Conservation (phyloP, 495 filamentous ascomycete genomes). For the Neurospora africana region DNA sequence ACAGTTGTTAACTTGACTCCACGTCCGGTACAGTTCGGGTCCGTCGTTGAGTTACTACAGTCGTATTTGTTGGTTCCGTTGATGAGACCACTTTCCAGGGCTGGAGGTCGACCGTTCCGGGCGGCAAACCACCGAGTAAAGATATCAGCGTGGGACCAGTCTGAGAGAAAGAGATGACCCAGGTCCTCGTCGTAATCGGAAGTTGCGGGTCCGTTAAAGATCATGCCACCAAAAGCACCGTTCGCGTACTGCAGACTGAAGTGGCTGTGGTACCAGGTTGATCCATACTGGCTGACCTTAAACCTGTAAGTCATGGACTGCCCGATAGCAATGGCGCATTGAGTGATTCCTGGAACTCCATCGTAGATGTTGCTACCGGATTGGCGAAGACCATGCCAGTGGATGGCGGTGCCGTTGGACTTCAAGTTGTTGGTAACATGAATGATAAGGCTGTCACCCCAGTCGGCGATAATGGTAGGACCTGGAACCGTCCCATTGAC, state of each 20-base stretch:
- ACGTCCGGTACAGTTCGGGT: slow-evolving; percentile 16
- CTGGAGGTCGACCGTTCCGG: slow-evolving; percentile 22
- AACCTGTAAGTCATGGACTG: slow-evolving; percentile 25
- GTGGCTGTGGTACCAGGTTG: slow-evolving; percentile 39
- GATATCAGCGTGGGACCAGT: slow-evolving; percentile 18
- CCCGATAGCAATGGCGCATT: slow-evolving; percentile 22
- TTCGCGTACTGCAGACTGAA: slow-evolving; percentile 38
- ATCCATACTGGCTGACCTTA: slow-evolving; percentile 14
- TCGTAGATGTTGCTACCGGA: slow-evolving; percentile 19
- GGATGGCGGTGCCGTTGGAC: slow-evolving; percentile 19
- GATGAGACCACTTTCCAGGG: slow-evolving; percentile 23
- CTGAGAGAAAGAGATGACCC: slow-evolving; percentile 8
- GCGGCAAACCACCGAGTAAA: slow-evolving; percentile 20
- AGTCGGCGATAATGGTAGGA: slow-evolving; percentile 40
- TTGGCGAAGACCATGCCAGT: slow-evolving; percentile 27
- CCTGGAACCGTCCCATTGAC: slow-evolving; percentile 50
- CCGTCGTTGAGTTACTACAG: slow-evolving; percentile 12
- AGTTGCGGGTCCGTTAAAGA: slow-evolving; percentile 40
- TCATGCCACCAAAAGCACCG: slow-evolving; percentile 33
- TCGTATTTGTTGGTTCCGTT: slow-evolving; percentile 29
- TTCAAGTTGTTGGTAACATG: slow-evolving; percentile 14
- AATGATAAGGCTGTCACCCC: slow-evolving; percentile 38
- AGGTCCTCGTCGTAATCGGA: slow-evolving; percentile 31
- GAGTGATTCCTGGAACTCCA: slow-evolving; percentile 20
- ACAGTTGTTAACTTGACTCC: slow-evolving; percentile 24